phyloP scores from a whole-genome alignment of 176 grass and related monocot genomes.

The Raddia distichophylla region DNA sequence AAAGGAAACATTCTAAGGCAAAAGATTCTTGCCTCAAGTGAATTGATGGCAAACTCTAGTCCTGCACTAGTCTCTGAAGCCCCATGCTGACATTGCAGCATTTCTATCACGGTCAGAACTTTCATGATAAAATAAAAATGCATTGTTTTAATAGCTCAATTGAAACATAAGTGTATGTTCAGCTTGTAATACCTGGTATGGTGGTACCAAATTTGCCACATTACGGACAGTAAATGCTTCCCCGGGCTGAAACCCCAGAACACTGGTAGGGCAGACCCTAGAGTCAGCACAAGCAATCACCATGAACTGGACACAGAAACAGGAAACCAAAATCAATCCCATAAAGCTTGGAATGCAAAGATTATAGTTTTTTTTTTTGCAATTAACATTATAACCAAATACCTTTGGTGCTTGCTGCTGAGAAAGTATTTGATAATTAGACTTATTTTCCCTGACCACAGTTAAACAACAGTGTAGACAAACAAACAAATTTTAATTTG shows the following conservation, averaged over 20 bases:
- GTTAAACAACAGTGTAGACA: conserved; percentile 32
- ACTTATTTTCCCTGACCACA: conserved; percentile 54
- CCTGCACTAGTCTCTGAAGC: conserved; percentile 87
- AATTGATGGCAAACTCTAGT: conserved; percentile 81
- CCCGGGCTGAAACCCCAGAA: conserved; percentile 92
- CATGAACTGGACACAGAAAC: conserved; percentile 80
- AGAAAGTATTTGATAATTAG: conserved; percentile 71
- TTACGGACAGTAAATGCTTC: conserved; percentile 95
- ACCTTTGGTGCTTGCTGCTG: conserved; percentile 85
- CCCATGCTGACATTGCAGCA: conserved; percentile 63
- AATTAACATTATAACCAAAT: conserved; percentile 10
- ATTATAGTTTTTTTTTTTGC: background rate
- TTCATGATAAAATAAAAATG: conserved; percentile 16
- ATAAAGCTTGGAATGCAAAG: background rate
- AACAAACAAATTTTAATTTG: conserved; percentile 1
- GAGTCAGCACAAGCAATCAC: conserved; percentile 93
- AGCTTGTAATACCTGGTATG: conserved; percentile 59
- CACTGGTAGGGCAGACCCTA: conserved; percentile 76
- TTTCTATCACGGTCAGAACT: conserved; percentile 30
- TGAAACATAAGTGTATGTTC: conserved; percentile 2
- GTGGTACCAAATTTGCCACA: conserved; percentile 93
- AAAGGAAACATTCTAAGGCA: background rate
- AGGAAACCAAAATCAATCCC: conserved; percentile 31
- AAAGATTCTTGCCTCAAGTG: conserved; percentile 58
- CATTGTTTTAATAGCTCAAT: background rate